Evolutionary conservation across 177 flowering plant genomes (phyloP).

Genomic region (Vitis hybrid): DNA sequence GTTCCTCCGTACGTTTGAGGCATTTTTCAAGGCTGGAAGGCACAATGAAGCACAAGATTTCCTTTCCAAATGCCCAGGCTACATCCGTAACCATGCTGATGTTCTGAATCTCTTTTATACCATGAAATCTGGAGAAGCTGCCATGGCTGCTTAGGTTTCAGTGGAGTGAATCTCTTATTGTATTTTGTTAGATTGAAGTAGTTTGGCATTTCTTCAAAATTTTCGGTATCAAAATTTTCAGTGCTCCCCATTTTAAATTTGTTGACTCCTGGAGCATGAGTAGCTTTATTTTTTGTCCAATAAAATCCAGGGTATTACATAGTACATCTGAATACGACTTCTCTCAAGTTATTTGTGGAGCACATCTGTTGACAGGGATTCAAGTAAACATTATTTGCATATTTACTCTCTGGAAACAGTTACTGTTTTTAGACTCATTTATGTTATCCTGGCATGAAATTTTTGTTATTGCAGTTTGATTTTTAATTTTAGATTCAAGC

Average conservation of each 20-base stretch:
- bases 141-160: constrained; percentile 35
- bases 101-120: constrained; percentile 65
- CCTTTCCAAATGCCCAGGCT: constrained; percentile 60
- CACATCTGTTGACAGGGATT: too few species aligned
- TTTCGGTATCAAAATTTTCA: constrained; percentile 7
- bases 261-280: constrained; percentile 2
- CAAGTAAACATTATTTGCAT: too few species aligned
- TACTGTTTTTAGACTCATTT: too few species aligned
- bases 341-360: too few species aligned
- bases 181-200: constrained; percentile 12
- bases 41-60: constrained; percentile 63
- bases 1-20: constrained; percentile 53
- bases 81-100: constrained; percentile 70
- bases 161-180: constrained; percentile 16
- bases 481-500: too few species aligned
- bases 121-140: constrained; percentile 29
- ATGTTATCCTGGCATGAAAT: too few species aligned
- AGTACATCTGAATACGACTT: background rate
- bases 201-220: constrained; percentile 5
- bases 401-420: too few species aligned
- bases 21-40: constrained; percentile 60
- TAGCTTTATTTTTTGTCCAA: constrained; percentile 11
- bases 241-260: background rate
- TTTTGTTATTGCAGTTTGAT: too few species aligned
- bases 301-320: constrained; percentile 5